Base-by-base conservation (phyloP, 1,284 basidiomycete species). In the Heterobasidion parviporum region DNA sequence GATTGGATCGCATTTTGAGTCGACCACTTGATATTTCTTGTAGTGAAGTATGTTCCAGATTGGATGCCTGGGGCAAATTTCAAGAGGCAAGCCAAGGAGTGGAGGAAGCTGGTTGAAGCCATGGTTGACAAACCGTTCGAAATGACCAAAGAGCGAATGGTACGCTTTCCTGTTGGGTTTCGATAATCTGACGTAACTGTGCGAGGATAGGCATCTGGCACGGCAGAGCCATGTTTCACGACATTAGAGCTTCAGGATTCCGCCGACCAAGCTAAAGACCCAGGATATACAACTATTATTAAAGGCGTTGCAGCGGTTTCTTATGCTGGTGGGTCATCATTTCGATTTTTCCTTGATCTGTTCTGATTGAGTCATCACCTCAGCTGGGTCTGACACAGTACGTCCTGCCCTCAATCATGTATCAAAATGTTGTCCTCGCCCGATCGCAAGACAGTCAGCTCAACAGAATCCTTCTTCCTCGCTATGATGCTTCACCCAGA, bases 11-110 rank as follows among this genome's bases (percentile, higher is more conserved):
- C 38, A n/a, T 16, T 16, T 14, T 52, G 54, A 62, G 46, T 14
- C 41, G 26, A 38, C 20, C 15, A 26, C 32, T 10, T 41, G n/a
- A 41, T 41, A n/a, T 12, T 12, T 3, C 6, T 41, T 41, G 54
- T 14, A 85, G 84, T 87, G 63, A 74, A 74, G 52, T 71, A 83
- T 59, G 61, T 86, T 49, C 84, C 84, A 12, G 67, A 71, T 8
- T 86, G 85, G 83, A 73, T 85, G 60, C 85, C 84, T 26, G 84
- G 85, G 32, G 79, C 82, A 9, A 70, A 69, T 8, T 87, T 85
- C 71, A 78, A 79, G 63, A 68, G 61, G 55, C 76, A 70, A 57
- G 83, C 83, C 0, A 71, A 70, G 51, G 67, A 70, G 53, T 83
- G 82, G 78, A 71, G 72, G n/a, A 65, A 65, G 2, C 80, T 18